These are phyloP conservation scores for Cutaneotrichosporon spelunceum DNA, from an alignment of 1,284 basidiomycete species.

Conservation along the genomic window DNA sequence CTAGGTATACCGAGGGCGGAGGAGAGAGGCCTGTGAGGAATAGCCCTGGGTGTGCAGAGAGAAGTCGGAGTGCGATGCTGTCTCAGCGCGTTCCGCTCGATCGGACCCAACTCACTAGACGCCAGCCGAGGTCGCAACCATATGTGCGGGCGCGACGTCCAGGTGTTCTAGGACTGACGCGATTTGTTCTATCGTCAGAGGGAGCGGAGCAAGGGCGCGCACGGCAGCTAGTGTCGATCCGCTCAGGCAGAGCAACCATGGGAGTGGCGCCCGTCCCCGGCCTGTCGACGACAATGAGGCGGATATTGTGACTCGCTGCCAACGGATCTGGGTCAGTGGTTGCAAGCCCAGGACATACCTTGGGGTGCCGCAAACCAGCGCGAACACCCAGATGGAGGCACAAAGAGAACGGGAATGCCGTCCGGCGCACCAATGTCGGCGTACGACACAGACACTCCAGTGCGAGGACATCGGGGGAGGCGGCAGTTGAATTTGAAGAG, in stretches of 20 bases:
- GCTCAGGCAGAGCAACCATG: conserved; percentile 33
- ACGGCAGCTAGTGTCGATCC: conserved; percentile 41
- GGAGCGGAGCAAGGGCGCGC: conserved; percentile 10
- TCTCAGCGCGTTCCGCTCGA: background rate
- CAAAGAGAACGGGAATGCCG: conserved; percentile 40
- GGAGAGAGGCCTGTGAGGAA: conserved; percentile 32
- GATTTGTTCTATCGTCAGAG: conserved; percentile 38
- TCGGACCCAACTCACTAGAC: conserved; percentile 36
- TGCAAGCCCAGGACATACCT: conserved; percentile 28
- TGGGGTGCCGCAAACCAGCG: conserved; percentile 47
- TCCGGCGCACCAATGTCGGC: conserved; percentile 43
- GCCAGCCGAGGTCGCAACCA: conserved; percentile 43
- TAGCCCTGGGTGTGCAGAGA: conserved; percentile 30
- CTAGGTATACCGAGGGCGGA: conserved; percentile 38
- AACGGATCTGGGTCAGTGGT: conserved; percentile 37
- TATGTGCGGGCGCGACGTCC: conserved; percentile 34
- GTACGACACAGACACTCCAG: conserved; percentile 38
- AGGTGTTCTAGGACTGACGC: conserved; percentile 45
- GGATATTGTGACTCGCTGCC: conserved; percentile 34
- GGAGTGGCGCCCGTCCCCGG: conserved; percentile 45
- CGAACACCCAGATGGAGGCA: conserved; percentile 44
- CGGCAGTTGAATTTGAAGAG: conserved; percentile 36
- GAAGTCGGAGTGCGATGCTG: conserved; percentile 43
- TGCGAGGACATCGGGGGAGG: conserved; percentile 38
- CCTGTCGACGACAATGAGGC: conserved; percentile 45